Evolutionary conservation across 352 stramenopile genomes (phyloP).

Genomic region (Phytophthora idaei): DNA sequence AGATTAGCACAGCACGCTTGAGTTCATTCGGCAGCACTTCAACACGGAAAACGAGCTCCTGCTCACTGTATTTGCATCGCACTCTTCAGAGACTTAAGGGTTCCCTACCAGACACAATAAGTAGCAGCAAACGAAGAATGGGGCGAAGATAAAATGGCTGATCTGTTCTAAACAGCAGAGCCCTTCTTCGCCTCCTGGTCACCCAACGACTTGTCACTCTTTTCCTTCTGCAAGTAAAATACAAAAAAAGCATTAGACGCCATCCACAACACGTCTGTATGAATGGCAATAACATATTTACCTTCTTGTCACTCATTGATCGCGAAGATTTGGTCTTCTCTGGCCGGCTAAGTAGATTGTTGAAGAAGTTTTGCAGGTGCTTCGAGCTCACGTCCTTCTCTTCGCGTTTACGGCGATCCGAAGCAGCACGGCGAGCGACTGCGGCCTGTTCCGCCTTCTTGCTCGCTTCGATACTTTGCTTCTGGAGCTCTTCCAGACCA

Average conservation of each 20-base stretch:
- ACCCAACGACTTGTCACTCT: slow-evolving; percentile 61
- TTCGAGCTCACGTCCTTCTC: slow-evolving; percentile 88
- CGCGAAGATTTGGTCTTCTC: slow-evolving; percentile 83
- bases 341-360: slow-evolving; percentile 83
- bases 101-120: slow-evolving; percentile 1
- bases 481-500: slow-evolving; percentile 81
- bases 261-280: not conserved
- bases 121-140: slow-evolving; percentile 9
- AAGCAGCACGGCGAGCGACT: slow-evolving; percentile 63
- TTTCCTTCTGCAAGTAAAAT: slow-evolving; percentile 58
- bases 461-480: slow-evolving; percentile 85
- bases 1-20: not conserved
- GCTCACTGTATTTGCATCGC: slow-evolving; percentile 2
- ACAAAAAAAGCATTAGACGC: not conserved
- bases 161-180: slow-evolving; percentile 18
- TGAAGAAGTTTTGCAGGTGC: slow-evolving; percentile 89
- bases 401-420: slow-evolving; percentile 77
- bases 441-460: slow-evolving; percentile 78
- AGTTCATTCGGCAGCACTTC: too few relatives aligned
- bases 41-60: slow-evolving; percentile 2
- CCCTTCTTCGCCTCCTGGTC: slow-evolving; percentile 71
- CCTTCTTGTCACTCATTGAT: slow-evolving; percentile 67
- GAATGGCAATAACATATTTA: slow-evolving; percentile 23
- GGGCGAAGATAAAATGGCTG: not conserved
- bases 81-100: not conserved